Base-by-base conservation (phyloP, 805 yeast genomes). In the Sugiyamaella marilandica region DNA sequence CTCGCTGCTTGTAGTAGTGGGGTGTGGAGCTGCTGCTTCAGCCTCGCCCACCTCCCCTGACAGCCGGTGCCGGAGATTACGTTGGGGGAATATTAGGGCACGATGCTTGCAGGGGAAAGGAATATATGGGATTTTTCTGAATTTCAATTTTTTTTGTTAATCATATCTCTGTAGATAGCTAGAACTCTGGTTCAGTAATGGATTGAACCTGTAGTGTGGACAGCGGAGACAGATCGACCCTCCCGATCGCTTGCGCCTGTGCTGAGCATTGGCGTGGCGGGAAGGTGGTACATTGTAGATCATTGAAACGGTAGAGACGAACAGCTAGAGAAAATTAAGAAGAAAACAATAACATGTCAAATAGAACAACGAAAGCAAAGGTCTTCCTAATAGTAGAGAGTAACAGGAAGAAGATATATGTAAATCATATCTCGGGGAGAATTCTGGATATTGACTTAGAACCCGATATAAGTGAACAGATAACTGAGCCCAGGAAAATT, bases 161-260 rank as follows among this genome's bases (percentile, higher is more conserved):
- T 64, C 56, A 55, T 55, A 37, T 60, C 73, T 71, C 73, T 69
- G 74, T 68, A 52, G 37, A 61, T 67, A 66, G 69, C 68, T 70
- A 73, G 76, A 73, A 66, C 76, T 69, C 70, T 59, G 64, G 68
- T 47, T 60, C 65, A 61, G 59, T 62, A 54, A 51, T 60, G 65
- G 44, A 62, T 65, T 65, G 62, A 59, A 53, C 53, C 62, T 62
- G 63, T 59, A 67, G 79, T 67, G 80, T 72, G 79, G 80, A 76
- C 80, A 75, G 73, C 79, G 69, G 79, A 75, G 79, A 63, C 52
- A 76, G 66, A 76, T 45, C 51, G 57, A 70, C 50, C 19, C 46
- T 16, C 46, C n/a, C 29, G 48, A 32, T 4, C 34, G 35, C 29
- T 31, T 19, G 34, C 47, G 18, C 14, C 16, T 44, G 13, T 14